Evolutionary conservation across 169 alveolate genomes (phyloP), one percentile per base, ranked within the genome.

Genomic region (Cyclospora cayetanensis): DNA sequence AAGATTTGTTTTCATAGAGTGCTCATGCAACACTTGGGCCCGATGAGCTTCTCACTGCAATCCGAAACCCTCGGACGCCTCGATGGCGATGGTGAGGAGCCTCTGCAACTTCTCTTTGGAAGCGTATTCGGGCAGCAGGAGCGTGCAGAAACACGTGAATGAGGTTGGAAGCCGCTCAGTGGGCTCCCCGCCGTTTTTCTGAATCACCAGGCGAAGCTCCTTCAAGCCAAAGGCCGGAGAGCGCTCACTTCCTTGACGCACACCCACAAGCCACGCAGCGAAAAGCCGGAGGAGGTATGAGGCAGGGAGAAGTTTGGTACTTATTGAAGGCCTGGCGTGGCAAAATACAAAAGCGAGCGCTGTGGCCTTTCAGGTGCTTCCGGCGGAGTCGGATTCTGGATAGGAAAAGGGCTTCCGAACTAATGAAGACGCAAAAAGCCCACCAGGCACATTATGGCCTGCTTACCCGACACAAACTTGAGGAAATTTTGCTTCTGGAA

Each of bases 111-210:
- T 94, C 74, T 95, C 98, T 68, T 93, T 93, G 35, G 94, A 31
- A 41, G 84, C 70, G 82, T 97, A 97, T 15, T 95, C 97, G 7
- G 98, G 98, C 4, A 97, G 87, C 46, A 97, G 91, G 66, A 98
- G 93, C 65, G 94, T 96, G 88, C 97, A 97, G 91, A 97, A 97
- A 63, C 99, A 98, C 42, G 99, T 98, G 94, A 97, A 98, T 1
- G 99, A 97, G 20, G 98, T 95, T 22, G 98, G 98, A 31, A 97
- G 96, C 70, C 96, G 84, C 52, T 95, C 97, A 22, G 96, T 92
- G 41, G 87, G 87, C 68, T 96, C 98, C 20, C 90, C 85, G 43
- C 97, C 97, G 46, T 86, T 92, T 35, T 93, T 94, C 20, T 95
- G 93, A 60, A 97, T 91, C 41, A 92, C 80, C 74, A 97, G 90